Evolutionary conservation across 225 moss, liverwort and hornwort species (phyloP), one percentile per base, ranked within the genome.

Genomic region (Polytrichum commune): DNA sequence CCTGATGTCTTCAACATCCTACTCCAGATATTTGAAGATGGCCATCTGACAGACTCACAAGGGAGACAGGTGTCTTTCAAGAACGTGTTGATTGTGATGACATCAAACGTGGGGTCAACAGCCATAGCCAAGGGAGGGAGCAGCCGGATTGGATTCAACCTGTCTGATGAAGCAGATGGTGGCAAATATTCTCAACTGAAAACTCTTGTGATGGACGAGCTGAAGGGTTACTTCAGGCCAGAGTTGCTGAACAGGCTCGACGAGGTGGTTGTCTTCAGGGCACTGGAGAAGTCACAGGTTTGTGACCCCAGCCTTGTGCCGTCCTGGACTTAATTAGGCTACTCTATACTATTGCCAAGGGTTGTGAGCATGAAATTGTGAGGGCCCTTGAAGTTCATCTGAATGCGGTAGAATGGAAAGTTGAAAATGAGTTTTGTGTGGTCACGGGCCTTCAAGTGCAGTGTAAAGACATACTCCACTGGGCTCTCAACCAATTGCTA

Each of bases 1-100:
- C 95, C 95, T 27, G 95, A 96, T 79, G 90, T 96, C 62, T 96
- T 96, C 72, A 96, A 96, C 65, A 92, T 96, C 68, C 75, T 96
- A 35, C 96, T 96, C 27, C 96, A 96, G 71, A 85, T 96, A 4
- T 96, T 96, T 58, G 96, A 96, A 82, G 96, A 96, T 33, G 96
- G 96, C 1, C 96, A 92, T 60, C 90, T 96, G 29, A 85, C 89
- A 7, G 96, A 96, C 76, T 96, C 96, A 4, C 91, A 91, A 80
- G 96, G 96, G 54, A 79, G 96, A 63, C 89, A 84, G 72, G 96
- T 96, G 55, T 96, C 96, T 18, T 96, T 96, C 61, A 96, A 92
- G 83, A 96, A 96, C 56, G 85, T 89, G 22, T 74, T 96, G 68
- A 92, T 96, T 76, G 81, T 96, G 57, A 93, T 96, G 96, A 93